Conservation (phyloP, 768 basidiomycete species). For the Podaxis pistillaris region DNA sequence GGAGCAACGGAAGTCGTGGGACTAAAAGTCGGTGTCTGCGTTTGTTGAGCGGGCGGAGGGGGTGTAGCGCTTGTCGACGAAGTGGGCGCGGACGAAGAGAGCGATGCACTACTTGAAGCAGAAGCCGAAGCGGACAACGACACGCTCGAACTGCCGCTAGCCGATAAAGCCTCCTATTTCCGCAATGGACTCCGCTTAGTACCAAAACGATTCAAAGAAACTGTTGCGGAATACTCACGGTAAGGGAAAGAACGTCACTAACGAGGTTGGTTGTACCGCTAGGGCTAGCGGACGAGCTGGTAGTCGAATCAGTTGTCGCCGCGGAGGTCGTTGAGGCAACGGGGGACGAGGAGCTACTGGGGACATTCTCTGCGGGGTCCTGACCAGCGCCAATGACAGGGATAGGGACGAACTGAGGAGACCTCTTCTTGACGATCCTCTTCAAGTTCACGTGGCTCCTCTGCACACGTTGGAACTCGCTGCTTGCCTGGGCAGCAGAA, state of each 20-base stretch:
- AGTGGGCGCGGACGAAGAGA: slow-evolving; percentile 7
- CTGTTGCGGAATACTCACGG: background rate
- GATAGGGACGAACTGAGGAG: slow-evolving; percentile 21
- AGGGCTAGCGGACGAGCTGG: background rate
- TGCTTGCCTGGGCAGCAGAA: slow-evolving; percentile 40
- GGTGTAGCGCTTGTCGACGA: slow-evolving; percentile 16
- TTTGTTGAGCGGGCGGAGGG: slow-evolving; percentile 8
- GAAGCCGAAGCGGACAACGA: slow-evolving; percentile 18
- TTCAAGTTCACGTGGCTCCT: slow-evolving; percentile 58
- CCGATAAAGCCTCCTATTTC: background rate
- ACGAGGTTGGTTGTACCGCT: background rate
- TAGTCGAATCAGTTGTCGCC: slow-evolving; percentile 2
- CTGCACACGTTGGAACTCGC: slow-evolving; percentile 39
- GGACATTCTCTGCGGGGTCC: slow-evolving; percentile 21
- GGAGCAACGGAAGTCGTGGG: slow-evolving; percentile 21
- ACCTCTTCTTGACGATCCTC: slow-evolving; percentile 63
- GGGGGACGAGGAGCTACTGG: slow-evolving; percentile 15
- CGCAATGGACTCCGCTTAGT: background rate
- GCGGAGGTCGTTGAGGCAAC: slow-evolving; percentile 18
- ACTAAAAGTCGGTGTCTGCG: slow-evolving; percentile 12
- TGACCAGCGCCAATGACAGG: slow-evolving; percentile 34
- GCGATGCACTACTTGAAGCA: slow-evolving; percentile 8
- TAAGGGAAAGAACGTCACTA: background rate
- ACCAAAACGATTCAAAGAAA: background rate
- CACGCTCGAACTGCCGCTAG: background rate